Evolutionary conservation across 1,284 basidiomycete genomes (phyloP).

Genomic region (Omphalotus olearius): DNA sequence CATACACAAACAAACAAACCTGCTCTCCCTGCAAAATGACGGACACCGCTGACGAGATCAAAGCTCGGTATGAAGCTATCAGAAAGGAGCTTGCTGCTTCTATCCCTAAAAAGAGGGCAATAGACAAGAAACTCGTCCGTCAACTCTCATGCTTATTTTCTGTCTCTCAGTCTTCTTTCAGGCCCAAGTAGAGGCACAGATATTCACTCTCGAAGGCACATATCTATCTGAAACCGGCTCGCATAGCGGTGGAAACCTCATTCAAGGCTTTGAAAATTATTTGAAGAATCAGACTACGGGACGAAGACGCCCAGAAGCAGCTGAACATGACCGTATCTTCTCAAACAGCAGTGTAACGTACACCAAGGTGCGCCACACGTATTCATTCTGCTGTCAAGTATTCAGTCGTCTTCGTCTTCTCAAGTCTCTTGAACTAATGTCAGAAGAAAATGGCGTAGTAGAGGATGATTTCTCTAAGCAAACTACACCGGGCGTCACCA

Average conservation of each 20-base stretch:
- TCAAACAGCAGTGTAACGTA: conserved; percentile 73
- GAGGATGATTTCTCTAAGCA: conserved; percentile 57
- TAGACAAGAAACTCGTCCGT: conserved; percentile 71
- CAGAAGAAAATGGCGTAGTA: conserved; percentile 62
- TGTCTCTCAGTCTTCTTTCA: conserved; percentile 22
- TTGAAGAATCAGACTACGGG: conserved; percentile 69
- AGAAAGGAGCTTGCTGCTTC: conserved; percentile 70
- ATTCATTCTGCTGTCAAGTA: not conserved
- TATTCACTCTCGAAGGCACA: conserved; percentile 66
- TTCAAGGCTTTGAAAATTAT: conserved; percentile 79
- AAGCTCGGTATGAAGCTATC: conserved; percentile 60
- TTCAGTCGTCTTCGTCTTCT: not conserved
- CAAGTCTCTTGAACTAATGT: conserved; percentile 70
- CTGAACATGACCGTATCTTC: conserved; percentile 74
- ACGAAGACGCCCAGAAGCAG: conserved; percentile 67
- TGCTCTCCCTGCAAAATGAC: conserved; percentile 12
- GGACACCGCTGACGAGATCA: conserved; percentile 43
- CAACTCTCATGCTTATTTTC: conserved; percentile 1
- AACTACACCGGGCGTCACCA: conserved; percentile 63
- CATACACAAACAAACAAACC: conserved; percentile 32
- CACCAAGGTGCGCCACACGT: conserved; percentile 47
- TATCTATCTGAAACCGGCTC: conserved; percentile 72
- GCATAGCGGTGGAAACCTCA: conserved; percentile 76
- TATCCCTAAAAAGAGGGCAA: conserved; percentile 61
- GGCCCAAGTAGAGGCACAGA: conserved; percentile 70